Conservation (phyloP, 371 early-diverging fungal species). For the Mucor lusitanicus region DNA sequence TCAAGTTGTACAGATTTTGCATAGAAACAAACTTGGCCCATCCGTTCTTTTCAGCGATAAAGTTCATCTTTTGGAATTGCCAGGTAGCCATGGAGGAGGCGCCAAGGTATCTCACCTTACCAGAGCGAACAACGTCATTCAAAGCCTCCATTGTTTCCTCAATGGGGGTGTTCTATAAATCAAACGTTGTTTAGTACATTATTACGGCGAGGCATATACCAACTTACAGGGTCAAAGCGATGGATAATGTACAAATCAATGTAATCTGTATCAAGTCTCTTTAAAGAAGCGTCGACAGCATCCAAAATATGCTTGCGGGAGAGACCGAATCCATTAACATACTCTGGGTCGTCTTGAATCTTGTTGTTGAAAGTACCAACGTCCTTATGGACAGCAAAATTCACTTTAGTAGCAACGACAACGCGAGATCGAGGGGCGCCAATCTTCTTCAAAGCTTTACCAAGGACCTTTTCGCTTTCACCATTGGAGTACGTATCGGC, state of each 20-base stretch:
- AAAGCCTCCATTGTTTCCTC: conserved; percentile 62
- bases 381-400: conserved; percentile 9
- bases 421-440: conserved; percentile 43
- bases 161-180: conserved; percentile 33
- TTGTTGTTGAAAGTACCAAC: neutral
- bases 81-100: conserved; percentile 29
- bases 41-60: conserved; percentile 47
- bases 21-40: conserved; percentile 56
- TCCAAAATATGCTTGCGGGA: conserved; percentile 59
- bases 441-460: conserved; percentile 38
- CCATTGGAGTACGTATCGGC: conserved; percentile 38
- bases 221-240: conserved; percentile 34
- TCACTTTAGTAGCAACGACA: conserved; percentile 44
- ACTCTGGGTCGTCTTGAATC: neutral
- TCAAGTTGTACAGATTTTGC: conserved; percentile 55
- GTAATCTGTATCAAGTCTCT: conserved; percentile 57
- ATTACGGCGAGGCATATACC: too few species aligned
- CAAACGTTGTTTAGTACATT: neutral
- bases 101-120: conserved; percentile 55
- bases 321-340: conserved; percentile 40
- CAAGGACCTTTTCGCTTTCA: conserved; percentile 39
- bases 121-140: conserved; percentile 49
- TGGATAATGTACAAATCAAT: conserved; percentile 67
- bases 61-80: conserved; percentile 47
- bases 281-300: conserved; percentile 50